Base-by-base conservation (phyloP, 2,329 filamentous ascomycete genomes). In the Xylaria multiplex region DNA sequence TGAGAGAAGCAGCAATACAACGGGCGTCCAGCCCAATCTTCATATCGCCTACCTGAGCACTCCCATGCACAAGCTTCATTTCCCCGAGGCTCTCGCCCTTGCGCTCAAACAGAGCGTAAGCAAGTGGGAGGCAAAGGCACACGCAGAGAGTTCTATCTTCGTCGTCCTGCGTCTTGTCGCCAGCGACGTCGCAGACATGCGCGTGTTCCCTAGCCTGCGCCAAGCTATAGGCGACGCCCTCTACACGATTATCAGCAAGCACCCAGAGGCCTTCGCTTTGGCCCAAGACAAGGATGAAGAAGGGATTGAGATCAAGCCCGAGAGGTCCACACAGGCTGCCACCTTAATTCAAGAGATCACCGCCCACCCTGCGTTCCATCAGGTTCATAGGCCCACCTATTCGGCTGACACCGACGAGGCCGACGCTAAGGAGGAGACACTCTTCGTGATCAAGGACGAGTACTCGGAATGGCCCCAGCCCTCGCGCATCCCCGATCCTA, bases 251-350 rank as follows among this genome's bases (percentile, higher is more conserved):
- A 49, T 53, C 1, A 37, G 43, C 13, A 53, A 67, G 59, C 69
- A 70, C 30, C 69, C 69, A 1, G 64, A 67, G 32, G 56, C 57
- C 8, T 70, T 70, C 40, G 62, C 64, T 1, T 2, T 56, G 13
- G 48, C 48, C 1, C 35, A 4, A 2, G 7, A 13, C n/a, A 32
- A 53, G 7, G 48, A 52, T 3, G 37, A 9, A 2, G n/a, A 63
- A 2, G 65, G 53, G 22, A 13, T 24, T 0, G 53, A 58, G 40
- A 30, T 59, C 24, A 55, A 62, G 45, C 6, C 8, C 9, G 54
- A 59, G 35, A 46, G 11, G 24, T 9, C 32, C 13, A 16, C 57
- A 24, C 16, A 24, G 2, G 59, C 48, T 6, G 24, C 35, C 2
- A n/a, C 59, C 9, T 3, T 60, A 1, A 35, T 66, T 6, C 42